Conservation (phyloP, 331 rosid species). For the Acacia pycnantha region DNA sequence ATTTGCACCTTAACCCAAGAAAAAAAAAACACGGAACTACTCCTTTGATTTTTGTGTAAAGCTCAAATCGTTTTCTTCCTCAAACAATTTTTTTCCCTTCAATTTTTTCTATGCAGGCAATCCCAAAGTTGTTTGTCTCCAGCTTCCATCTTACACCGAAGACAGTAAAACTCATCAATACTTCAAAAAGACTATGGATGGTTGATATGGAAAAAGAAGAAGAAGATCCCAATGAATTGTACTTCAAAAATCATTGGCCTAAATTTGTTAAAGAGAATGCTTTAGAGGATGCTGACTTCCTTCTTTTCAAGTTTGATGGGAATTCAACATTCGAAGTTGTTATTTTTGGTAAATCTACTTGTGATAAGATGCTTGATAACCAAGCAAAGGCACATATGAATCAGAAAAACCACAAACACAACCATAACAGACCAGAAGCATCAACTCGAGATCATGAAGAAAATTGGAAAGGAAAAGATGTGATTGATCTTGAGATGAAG, state of each 20-base stretch:
- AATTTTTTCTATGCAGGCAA: not conserved
- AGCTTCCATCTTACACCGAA: not conserved
- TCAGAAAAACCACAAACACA: not conserved
- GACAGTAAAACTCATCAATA: not conserved
- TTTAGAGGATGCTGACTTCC: not conserved
- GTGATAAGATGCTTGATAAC: not conserved
- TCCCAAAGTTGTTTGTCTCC: not conserved
- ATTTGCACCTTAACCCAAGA: no score
- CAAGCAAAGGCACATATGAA: not conserved
- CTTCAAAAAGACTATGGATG: not conserved
- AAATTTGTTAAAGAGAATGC: not conserved
- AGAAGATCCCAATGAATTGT: not conserved
- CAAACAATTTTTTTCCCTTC: not conserved
- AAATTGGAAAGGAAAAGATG: not conserved
- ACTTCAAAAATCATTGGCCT: not conserved
- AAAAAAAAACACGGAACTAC: no score
- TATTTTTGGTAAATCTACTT: not conserved
- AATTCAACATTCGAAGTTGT: not conserved
- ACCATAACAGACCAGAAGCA: not conserved
- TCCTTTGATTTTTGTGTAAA: no score
- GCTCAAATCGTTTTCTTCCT: not conserved
- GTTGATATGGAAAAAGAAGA: not conserved
- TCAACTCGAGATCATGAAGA: not conserved
- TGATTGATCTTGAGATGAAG: not conserved
- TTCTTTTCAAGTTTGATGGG: not conserved